A percentile compares a stretch with the other conserved stretches of the same genome.
Evolutionary conservation across 2,329 filamentous ascomycete genomes (phyloP).

Genomic region (Epichloe typhina): DNA sequence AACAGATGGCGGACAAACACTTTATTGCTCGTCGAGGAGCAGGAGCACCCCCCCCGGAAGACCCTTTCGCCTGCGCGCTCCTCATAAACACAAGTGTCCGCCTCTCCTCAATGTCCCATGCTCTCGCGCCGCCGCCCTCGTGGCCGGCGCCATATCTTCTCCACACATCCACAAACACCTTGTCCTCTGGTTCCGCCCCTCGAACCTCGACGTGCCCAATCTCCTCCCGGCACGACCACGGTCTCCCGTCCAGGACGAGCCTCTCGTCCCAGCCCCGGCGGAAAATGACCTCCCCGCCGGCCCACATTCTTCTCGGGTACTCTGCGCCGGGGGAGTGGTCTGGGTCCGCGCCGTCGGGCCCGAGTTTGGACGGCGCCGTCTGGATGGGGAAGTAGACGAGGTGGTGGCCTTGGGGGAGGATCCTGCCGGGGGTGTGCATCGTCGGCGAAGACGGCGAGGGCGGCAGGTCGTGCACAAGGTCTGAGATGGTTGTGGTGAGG

Average conservation of each 20-base stretch:
- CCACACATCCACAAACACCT: slow-evolving; percentile 38
- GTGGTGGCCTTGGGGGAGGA: slow-evolving; percentile 61
- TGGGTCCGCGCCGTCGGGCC: slow-evolving; percentile 74
- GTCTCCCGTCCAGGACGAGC: slow-evolving; percentile 26
- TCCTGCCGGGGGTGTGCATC: slow-evolving; percentile 12
- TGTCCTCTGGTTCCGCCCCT: slow-evolving; percentile 23
- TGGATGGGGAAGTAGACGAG: slow-evolving; percentile 76
- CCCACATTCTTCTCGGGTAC: slow-evolving; percentile 76
- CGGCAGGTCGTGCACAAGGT: slow-evolving; percentile 24
- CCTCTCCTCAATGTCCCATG: slow-evolving; percentile 29
- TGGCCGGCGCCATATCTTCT: slow-evolving; percentile 28
- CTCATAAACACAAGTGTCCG: slow-evolving; percentile 40
- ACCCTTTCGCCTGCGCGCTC: slow-evolving; percentile 8
- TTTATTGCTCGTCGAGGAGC: slow-evolving; percentile 13
- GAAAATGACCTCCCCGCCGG: slow-evolving; percentile 60
- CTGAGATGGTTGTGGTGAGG: slow-evolving; percentile 47
- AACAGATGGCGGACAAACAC: slow-evolving; percentile 8
- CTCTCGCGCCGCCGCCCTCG: slow-evolving; percentile 5
- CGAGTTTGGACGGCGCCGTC: slow-evolving; percentile 45
- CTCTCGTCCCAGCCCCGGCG: slow-evolving; percentile 15
- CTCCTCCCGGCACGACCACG: slow-evolving; percentile 31
- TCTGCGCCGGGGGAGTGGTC: slow-evolving; percentile 61
- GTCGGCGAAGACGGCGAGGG: slow-evolving; percentile 5
- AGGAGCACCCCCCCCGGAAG: neutral
- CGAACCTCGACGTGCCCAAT: slow-evolving; percentile 26